These are phyloP conservation scores for Pyronema omphalodes DNA, from an alignment of 495 filamentous ascomycete species.

Conservation along the genomic window DNA sequence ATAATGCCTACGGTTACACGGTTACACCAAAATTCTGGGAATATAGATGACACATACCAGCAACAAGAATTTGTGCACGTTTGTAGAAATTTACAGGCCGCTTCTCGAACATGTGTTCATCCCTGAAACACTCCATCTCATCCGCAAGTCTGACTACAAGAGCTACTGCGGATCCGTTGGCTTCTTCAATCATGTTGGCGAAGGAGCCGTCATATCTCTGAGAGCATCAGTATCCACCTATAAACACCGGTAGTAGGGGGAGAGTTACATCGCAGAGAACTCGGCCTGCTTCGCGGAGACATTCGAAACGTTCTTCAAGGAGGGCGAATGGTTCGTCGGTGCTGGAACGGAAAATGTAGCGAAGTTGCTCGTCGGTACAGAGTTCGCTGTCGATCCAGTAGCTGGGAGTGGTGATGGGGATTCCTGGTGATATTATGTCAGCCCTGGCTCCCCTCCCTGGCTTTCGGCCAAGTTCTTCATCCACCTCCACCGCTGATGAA, in stretches of 20 bases:
- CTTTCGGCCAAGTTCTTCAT: not conserved
- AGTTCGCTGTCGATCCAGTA: constrained; percentile 69
- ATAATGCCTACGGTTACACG: not conserved
- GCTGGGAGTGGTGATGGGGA: constrained; percentile 73
- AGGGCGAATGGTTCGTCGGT: constrained; percentile 79
- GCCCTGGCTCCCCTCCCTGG: not conserved
- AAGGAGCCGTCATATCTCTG: constrained; percentile 67
- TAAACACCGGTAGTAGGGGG: constrained; percentile 4
- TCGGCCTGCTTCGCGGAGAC: constrained; percentile 67
- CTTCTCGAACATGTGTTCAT: constrained; percentile 54
- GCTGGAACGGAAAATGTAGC: constrained; percentile 65
- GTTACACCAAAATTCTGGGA: too few relatives aligned
- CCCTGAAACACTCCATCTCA: constrained; percentile 71
- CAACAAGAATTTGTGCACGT: constrained; percentile 85
- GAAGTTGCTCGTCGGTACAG: constrained; percentile 55
- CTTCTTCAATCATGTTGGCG: constrained; percentile 51
- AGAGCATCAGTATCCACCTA: constrained; percentile 22
- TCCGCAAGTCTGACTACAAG: constrained; percentile 67
- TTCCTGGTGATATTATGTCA: constrained; percentile 32
- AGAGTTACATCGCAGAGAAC: constrained; percentile 59
- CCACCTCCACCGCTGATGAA: not conserved
- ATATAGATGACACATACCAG: constrained; percentile 23
- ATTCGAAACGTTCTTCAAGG: constrained; percentile 55
- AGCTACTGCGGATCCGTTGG: constrained; percentile 59
- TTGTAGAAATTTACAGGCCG: constrained; percentile 70